Evolutionary conservation across 352 stramenopile genomes (phyloP), one percentile per base, ranked within the genome.

Genomic region (Phytophthora quininea): DNA sequence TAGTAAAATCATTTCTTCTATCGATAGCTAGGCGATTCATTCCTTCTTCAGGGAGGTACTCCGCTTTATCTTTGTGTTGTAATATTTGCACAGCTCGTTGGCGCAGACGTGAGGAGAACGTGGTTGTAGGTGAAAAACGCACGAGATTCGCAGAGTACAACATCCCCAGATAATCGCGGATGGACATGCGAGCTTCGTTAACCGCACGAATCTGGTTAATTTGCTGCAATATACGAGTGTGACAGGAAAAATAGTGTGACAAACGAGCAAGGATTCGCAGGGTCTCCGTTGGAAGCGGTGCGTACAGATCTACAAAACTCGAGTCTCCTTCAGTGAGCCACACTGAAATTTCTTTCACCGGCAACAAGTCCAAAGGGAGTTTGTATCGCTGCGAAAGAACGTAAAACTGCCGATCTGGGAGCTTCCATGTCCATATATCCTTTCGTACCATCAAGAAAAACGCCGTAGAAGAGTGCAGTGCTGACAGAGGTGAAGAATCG

Each of bases 111-210:
- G 63, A 46, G 4, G 72, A 82, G 19, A 76, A 84, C 12, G 62
- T 75, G 5, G 65, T 74, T 10, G 70, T 43, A 1, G 50, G 35
- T 1, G 62, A 67, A 14, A 69, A 67, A 3, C 43, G 40, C 4
- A 89, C 68, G 11, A 63, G 27, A 7, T 82, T 71, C 47, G 71
- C 64, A 4, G 43, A 31, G 35, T 73, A 82, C 19, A 88, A 47
- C 12, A 76, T 38, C 5, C 58, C 35, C 15, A 89, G 64, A 15
- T 88, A 89, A 1, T 77, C 62, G 0, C 80, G 76, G 19, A 76
- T 55, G 12, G 69, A 53, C 57, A 73, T 62, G 31, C 48, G 35
- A 8, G 72, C 66, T 59, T 89, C 78, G n/a, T 76, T 81, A 30
- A 58, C 19, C 2, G 64, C 42, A 45, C 48, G 68, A 4, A 86